These are phyloP conservation scores for Vaucheria bursata DNA, from an alignment of 352 stramenopile genomes.

Conservation along the genomic window DNA sequence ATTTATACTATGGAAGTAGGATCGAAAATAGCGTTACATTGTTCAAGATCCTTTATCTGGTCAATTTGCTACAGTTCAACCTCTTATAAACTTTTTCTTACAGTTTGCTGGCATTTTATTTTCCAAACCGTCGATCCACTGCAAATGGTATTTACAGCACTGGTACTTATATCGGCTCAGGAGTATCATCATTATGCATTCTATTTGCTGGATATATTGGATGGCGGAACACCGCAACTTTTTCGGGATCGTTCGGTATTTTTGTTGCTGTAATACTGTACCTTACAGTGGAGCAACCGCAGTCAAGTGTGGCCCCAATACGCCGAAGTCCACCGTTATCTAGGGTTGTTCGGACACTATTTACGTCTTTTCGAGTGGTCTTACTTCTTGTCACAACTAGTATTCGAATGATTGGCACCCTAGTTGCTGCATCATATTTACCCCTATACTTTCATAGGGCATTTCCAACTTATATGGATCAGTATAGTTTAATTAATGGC, in stretches of 20 bases:
- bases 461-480: slow-evolving; percentile 26
- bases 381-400: slow-evolving; percentile 41
- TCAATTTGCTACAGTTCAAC: too few relatives aligned
- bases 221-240: slow-evolving; percentile 40
- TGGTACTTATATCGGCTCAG: slow-evolving; percentile 48
- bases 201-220: slow-evolving; percentile 28
- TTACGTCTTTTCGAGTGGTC: slow-evolving; percentile 18
- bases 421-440: neutral
- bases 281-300: slow-evolving; percentile 37
- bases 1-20: too few relatives aligned
- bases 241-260: slow-evolving; percentile 23
- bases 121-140: slow-evolving; percentile 33
- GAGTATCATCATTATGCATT: slow-evolving; percentile 46
- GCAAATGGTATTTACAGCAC: slow-evolving; percentile 51
- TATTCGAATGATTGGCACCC: slow-evolving; percentile 35
- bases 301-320: neutral
- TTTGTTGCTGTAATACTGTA: slow-evolving; percentile 34
- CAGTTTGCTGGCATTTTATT: slow-evolving; percentile 34
- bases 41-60: too few relatives aligned
- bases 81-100: too few relatives aligned
- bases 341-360: neutral
- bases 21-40: too few relatives aligned
- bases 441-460: slow-evolving; percentile 46
- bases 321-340: neutral
- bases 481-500: slow-evolving; percentile 49